Conservation (phyloP, 768 basidiomycete genomes). For the Kwoniella sp. region DNA sequence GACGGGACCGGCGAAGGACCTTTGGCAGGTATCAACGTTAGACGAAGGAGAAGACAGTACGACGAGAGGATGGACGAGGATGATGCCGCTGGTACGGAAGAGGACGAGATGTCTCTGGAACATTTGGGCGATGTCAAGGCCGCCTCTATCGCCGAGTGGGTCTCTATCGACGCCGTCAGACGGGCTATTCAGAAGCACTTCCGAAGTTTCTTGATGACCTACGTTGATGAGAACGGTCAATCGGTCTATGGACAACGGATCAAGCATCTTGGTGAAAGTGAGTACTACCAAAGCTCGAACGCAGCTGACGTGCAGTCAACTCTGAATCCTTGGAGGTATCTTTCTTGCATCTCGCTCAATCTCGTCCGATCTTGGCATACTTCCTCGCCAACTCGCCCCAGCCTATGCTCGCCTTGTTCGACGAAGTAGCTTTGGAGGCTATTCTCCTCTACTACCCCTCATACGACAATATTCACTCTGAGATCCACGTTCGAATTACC, state of each 20-base stretch:
- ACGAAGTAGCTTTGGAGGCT: slow-evolving; percentile 89
- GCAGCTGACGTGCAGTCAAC: slow-evolving; percentile 67
- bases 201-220: slow-evolving; percentile 91
- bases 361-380: slow-evolving; percentile 94
- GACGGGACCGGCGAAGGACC: slow-evolving; percentile 66
- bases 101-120: slow-evolving; percentile 87
- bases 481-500: slow-evolving; percentile 95
- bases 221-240: slow-evolving; percentile 84
- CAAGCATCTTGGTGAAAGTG: slow-evolving; percentile 90
- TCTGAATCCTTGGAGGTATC: slow-evolving; percentile 97
- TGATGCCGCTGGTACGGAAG: slow-evolving; percentile 74
- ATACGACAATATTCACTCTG: slow-evolving; percentile 95
- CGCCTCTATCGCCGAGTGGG: slow-evolving; percentile 97
- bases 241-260: slow-evolving; percentile 96
- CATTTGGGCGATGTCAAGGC: slow-evolving; percentile 98
- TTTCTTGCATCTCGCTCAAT: slow-evolving; percentile 87
- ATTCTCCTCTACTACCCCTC: slow-evolving; percentile 94
- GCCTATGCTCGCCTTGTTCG: slow-evolving; percentile 90
- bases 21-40: slow-evolving; percentile 72
- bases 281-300: slow-evolving; percentile 40
- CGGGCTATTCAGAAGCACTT: slow-evolving; percentile 90
- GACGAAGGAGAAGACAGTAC: slow-evolving; percentile 83
- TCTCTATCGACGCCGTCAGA: slow-evolving; percentile 85
- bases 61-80: slow-evolving; percentile 89
- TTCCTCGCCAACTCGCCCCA: slow-evolving; percentile 94